Evolutionary conservation across 2,329 filamentous ascomycete genomes (phyloP).

Genomic region (Elsinoe batatas): DNA sequence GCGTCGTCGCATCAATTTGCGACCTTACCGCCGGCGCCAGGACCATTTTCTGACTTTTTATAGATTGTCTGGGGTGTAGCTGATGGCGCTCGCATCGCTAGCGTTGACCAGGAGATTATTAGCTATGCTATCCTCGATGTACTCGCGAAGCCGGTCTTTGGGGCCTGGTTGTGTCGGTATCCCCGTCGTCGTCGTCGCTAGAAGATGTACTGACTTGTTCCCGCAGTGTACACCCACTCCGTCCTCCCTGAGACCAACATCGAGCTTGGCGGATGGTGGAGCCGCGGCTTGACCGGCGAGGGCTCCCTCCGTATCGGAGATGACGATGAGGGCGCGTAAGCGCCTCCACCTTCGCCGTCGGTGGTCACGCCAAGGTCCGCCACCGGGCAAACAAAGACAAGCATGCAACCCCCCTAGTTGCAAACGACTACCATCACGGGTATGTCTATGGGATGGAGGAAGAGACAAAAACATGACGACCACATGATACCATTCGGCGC

Average conservation of each 20-base stretch:
- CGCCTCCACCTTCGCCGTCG: constrained; percentile 4
- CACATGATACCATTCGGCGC: constrained; percentile 13
- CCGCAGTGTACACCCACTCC: constrained; percentile 28
- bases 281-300: constrained; percentile 38
- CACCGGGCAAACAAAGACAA: constrained; percentile 8
- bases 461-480: constrained; percentile 5
- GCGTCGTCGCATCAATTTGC: not conserved
- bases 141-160: constrained; percentile 33
- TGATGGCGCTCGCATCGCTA: constrained; percentile 54
- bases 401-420: constrained; percentile 1
- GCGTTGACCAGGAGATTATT: constrained; percentile 53
- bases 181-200: constrained; percentile 11
- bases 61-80: constrained; percentile 59
- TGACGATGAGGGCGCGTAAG: constrained; percentile 35
- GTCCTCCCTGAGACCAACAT: constrained; percentile 41
- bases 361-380: not conserved
- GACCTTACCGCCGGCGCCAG: not conserved
- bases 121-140: constrained; percentile 56
- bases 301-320: constrained; percentile 42
- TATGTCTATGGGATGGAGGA: not conserved
- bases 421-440: constrained; percentile 1
- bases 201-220: no score
- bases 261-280: constrained; percentile 43
- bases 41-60: constrained; percentile 20
- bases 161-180: constrained; percentile 25